phyloP scores from a whole-genome alignment of 2,329 filamentous ascomycete species.

The Neopestalotiopsis clavispora region DNA sequence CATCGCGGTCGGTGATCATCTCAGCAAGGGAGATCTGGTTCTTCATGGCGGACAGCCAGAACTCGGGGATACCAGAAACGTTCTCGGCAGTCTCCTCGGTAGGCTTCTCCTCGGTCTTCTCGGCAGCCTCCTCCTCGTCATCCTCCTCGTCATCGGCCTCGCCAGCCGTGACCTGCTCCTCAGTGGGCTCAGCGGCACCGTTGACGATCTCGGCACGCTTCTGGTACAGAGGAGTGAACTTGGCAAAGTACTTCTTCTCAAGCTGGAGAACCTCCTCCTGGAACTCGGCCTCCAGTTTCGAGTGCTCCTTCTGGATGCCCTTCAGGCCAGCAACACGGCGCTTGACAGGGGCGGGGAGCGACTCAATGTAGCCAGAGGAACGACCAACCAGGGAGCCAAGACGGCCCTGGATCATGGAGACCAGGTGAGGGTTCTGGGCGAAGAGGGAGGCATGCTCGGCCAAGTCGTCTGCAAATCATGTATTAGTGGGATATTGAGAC shows the following conservation, averaged over 20 bases:
- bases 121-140: slow-evolving; percentile 57
- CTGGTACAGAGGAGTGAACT: slow-evolving; percentile 96
- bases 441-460: slow-evolving; percentile 87
- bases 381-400: slow-evolving; percentile 91
- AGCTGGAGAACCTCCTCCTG: slow-evolving; percentile 97
- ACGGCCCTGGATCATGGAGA: slow-evolving; percentile 97
- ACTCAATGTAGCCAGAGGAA: slow-evolving; percentile 98
- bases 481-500: slow-evolving; percentile 15
- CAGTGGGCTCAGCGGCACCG: slow-evolving; percentile 82
- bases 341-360: slow-evolving; percentile 85
- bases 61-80: slow-evolving; percentile 89
- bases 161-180: slow-evolving; percentile 84
- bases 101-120: slow-evolving; percentile 62
- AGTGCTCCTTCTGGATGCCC: slow-evolving; percentile 98
- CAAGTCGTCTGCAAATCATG: slow-evolving; percentile 74
- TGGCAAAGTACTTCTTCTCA: slow-evolving; percentile 99
- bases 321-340: slow-evolving; percentile 94
- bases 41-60: slow-evolving; percentile 99
- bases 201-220: slow-evolving; percentile 94
- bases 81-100: slow-evolving; percentile 54
- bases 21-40: slow-evolving; percentile 97
- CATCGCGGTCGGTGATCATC: slow-evolving; percentile 98
- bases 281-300: slow-evolving; percentile 97
- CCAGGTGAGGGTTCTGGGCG: slow-evolving; percentile 91
- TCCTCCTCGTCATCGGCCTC: slow-evolving; percentile 75